Evolutionary conservation across 495 filamentous ascomycete species (phyloP), one percentile per base, ranked within the genome.

Genomic region (Neurospora cerealis): DNA sequence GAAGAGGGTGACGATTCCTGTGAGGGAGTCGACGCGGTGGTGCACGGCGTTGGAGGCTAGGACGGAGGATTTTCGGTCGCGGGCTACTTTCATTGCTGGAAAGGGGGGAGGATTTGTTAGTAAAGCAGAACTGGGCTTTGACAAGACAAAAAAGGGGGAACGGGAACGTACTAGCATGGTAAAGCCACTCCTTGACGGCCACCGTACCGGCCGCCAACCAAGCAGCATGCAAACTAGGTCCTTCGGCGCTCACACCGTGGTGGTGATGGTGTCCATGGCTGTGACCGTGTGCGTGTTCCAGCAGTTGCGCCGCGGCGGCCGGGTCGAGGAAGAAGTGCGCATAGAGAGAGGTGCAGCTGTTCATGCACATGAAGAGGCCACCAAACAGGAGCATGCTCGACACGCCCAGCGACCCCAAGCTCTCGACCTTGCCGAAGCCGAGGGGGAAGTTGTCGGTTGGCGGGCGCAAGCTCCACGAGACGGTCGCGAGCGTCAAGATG

Each of bases 391-490:
- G 85, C 79, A 99, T 89, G 62, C 93, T 90, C 73, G 93, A 97
- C 24, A 99, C 96, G 17, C 96, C 96, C 77, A 99, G 81, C 17
- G 93, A 94, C 15, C 96, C 96, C 80, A 99, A 84, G 77, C 93
- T 96, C 84, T 99, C 96, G n/a, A 99, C 87, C 84, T 99, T 99
- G 74, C 96, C 96, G 78, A 96, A 99, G 6, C 96, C 96, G 77
- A 88, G 87, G 19, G 96, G 96, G 80, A 97, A 98, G 41, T 87
- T 86, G 40, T 89, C 87, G 17, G 92, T 93, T 2, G 96, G 95
- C 32, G 92, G 90, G 75, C 91, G 92, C 41, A 98, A 81, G 42
- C 93, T 95, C 90, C 93, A 97, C 1, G 94, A 92, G 70, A 99
- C 93, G 37, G 96, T 99, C 8, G 92, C 92, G 41, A 99, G 86